A percentile compares a stretch with the other conserved stretches of the same genome.
Conservation (phyloP, 192 early-diverging fungal genomes). For the Coemansia guatemalensis region DNA sequence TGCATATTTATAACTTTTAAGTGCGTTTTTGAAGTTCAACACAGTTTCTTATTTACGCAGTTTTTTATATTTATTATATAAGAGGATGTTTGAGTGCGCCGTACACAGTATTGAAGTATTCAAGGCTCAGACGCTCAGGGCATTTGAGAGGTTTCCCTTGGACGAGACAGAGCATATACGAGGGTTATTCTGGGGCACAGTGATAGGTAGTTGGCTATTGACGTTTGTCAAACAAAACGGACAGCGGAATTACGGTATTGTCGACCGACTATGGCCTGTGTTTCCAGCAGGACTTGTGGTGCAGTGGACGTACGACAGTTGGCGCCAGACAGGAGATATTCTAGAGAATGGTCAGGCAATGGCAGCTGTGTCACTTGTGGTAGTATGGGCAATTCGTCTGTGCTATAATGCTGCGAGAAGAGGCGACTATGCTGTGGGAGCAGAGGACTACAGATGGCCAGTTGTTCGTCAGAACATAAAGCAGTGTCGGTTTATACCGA, state of each 20-base stretch:
- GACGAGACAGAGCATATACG: constrained; percentile 10
- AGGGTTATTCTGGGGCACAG: constrained; percentile 27
- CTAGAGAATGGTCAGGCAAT: constrained; percentile 42
- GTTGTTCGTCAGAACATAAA: constrained; percentile 36
- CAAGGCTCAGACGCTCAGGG: neutral
- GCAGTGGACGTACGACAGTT: constrained; percentile 49
- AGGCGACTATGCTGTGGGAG: constrained; percentile 66
- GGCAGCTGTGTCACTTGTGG: constrained; percentile 50
- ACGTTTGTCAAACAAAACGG: constrained; percentile 22
- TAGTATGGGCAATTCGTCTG: constrained; percentile 71
- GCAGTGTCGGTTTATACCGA: neutral
- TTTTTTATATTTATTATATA: neutral
- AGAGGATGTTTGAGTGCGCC: neutral
- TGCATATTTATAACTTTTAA: too few species aligned
- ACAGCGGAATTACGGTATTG: constrained; percentile 49
- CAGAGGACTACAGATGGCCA: constrained; percentile 80
- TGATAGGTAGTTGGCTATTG: constrained; percentile 14
- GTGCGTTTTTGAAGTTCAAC: too few species aligned
- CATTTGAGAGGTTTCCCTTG: constrained; percentile 4
- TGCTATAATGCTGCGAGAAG: constrained; percentile 79
- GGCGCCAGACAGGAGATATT: constrained; percentile 4
- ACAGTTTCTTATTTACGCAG: too few species aligned
- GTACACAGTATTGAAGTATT: neutral
- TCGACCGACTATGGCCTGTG: constrained; percentile 81
- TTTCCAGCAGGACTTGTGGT: constrained; percentile 63